Base-by-base conservation (phyloP, 2,329 filamentous ascomycete genomes). In the Fusarium cyanostomum region DNA sequence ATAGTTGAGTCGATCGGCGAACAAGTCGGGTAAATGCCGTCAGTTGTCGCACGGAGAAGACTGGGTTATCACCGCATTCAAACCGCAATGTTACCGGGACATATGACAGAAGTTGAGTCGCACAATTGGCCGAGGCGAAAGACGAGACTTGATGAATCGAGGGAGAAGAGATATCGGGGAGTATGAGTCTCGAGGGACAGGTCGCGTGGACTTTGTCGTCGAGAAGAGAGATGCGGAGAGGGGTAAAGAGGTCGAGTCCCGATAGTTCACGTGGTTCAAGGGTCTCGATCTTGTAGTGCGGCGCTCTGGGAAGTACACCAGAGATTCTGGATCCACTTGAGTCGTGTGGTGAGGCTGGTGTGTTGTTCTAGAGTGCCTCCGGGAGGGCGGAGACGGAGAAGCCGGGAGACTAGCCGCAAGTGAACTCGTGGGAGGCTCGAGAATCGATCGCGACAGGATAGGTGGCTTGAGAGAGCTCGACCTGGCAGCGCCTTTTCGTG, bases 191-290 rank as follows among this genome's bases (percentile, higher is more conserved):
- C 21, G 33, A 41, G 33, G 33, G 34, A n/a, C 27, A 46, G 45
- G 45, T 67, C 57, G 56, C 50, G 66, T 56, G 46, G 46, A 45
- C 54, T 50, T 39, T 27, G 41, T 56, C 26, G 50, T 46, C 31
- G 30, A 56, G 30, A 26, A 38, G 43, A 46, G 43, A 42, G 39
- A 38, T 52, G 55, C 15, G 45, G 49, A 42, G 49, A 64, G 60
- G 52, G 45, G 46, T 24, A 52, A 26, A 43, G 31, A 53, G 39
- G 37, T 66, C 59, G 56, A 66, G 57, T 69, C 62, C 56, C 57
- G 64, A 62, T 64, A 57, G 62, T 56, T 67, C 66, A 68, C 66
- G 68, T 68, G 62, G 64, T 68, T 59, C 13, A 56, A 62, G 51
- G 52, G 62, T 59, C 51, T 64, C 39, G 55, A 71, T 59, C 44